Percentiles rank a stretch among this genome's conserved stretches.
These are phyloP conservation scores for Candida frijolesensis DNA, from an alignment of 1,139 yeast species.

Conservation along the genomic window DNA sequence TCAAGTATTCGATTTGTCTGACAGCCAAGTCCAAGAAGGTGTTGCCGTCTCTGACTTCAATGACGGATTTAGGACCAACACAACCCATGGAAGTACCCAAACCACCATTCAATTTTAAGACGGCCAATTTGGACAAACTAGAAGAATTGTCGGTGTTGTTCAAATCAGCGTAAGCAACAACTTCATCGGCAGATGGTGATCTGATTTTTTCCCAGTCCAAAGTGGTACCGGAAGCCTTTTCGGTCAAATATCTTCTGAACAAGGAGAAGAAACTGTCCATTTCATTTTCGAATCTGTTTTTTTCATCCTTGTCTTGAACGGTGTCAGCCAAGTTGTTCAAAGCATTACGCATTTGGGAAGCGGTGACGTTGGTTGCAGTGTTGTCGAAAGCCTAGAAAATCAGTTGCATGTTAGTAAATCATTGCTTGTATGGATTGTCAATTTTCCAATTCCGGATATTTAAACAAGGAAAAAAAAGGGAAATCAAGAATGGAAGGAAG, in stretches of 20 bases:
- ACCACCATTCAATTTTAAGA: slow-evolving; percentile 95
- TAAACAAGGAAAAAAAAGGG: not conserved
- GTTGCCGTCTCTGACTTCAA: slow-evolving; percentile 98
- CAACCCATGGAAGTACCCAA: slow-evolving; percentile 99
- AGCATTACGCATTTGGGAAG: slow-evolving; percentile 97
- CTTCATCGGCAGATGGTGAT: slow-evolving; percentile 87
- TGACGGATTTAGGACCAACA: slow-evolving; percentile 97
- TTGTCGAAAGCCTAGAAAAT: slow-evolving; percentile 77
- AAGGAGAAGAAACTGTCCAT: slow-evolving; percentile 94
- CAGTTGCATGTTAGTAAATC: not conserved
- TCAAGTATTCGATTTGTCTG: slow-evolving; percentile 94
- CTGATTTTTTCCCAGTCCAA: slow-evolving; percentile 95
- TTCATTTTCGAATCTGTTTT: slow-evolving; percentile 76
- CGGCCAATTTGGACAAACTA: slow-evolving; percentile 85
- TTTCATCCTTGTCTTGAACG: slow-evolving; percentile 58
- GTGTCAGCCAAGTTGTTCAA: slow-evolving; percentile 87
- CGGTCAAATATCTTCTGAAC: slow-evolving; percentile 88
- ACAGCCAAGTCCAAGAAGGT: slow-evolving; percentile 93
- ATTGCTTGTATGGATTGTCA: not conserved
- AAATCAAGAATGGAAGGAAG: not conserved
- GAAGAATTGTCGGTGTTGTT: slow-evolving; percentile 32
- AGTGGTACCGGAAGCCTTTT: slow-evolving; percentile 83
- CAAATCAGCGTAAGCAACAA: slow-evolving; percentile 70
- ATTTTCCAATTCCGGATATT: slow-evolving; percentile 10
- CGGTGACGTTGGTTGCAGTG: slow-evolving; percentile 94